Evolutionary conservation across 352 stramenopile genomes (phyloP).

Genomic region (Globisporangium polare): DNA sequence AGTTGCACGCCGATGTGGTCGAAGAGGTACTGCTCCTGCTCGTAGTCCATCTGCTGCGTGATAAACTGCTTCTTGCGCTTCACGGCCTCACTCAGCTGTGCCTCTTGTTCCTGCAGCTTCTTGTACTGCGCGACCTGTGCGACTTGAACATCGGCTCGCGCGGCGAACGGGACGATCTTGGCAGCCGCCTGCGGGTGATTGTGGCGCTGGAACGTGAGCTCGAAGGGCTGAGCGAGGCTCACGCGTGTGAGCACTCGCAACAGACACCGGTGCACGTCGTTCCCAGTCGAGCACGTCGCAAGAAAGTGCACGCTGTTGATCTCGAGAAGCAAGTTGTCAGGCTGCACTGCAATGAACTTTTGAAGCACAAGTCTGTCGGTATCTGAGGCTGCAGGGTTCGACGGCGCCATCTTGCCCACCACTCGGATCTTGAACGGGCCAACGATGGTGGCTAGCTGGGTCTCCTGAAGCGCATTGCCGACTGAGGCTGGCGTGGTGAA

Average conservation of each 20-base stretch:
- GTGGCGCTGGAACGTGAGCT: conserved; percentile 53
- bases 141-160: conserved; percentile 45
- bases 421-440: conserved; percentile 33
- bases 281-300: conserved; percentile 16
- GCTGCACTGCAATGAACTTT: conserved; percentile 32
- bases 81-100: conserved; percentile 20
- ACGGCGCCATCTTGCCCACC: conserved; percentile 19
- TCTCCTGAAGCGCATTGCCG: not conserved
- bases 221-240: conserved; percentile 38
- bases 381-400: not conserved
- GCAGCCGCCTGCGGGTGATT: conserved; percentile 39
- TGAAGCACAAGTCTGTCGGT: conserved; percentile 32
- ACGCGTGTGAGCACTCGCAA: conserved; percentile 22
- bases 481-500: not conserved
- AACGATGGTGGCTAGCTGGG: conserved; percentile 16
- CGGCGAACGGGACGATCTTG: conserved; percentile 61
- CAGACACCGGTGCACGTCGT: conserved; percentile 30
- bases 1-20: conserved; percentile 37
- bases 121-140: conserved; percentile 39
- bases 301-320: conserved; percentile 49
- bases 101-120: conserved; percentile 39
- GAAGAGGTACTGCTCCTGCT: conserved; percentile 49
- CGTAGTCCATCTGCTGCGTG: conserved; percentile 55
- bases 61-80: conserved; percentile 57
- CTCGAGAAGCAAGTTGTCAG: conserved; percentile 35